Percentiles rank a stretch among this genome's conserved stretches.
Conservation (phyloP, 164 flowering plant genomes). For the Dillenia turbinata region DNA sequence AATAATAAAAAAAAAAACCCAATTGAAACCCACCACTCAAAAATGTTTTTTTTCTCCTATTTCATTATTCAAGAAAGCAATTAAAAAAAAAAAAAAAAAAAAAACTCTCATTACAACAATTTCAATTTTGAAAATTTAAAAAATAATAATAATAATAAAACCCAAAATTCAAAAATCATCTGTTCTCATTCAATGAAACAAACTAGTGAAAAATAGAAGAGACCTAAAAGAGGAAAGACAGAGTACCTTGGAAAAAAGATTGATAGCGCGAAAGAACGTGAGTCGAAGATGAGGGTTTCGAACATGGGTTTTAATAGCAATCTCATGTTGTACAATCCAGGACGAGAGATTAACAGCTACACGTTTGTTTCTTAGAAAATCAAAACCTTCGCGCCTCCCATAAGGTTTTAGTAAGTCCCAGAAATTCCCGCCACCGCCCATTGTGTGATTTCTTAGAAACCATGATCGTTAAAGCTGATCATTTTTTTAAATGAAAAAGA, state of each 20-base stretch:
- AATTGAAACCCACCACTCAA: too few species aligned
- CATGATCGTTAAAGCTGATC: too few species aligned
- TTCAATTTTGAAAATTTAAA: too few species aligned
- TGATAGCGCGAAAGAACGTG: conserved; percentile 77
- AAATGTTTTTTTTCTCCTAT: too few species aligned
- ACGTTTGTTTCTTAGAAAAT: conserved; percentile 69
- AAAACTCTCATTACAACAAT: too few species aligned
- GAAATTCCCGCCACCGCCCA: conserved; percentile 85
- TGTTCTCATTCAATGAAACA: background rate
- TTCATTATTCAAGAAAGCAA: too few species aligned
- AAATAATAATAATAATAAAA: too few species aligned
- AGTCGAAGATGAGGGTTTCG: conserved; percentile 75
- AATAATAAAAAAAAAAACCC: too few species aligned
- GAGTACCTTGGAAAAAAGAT: conserved; percentile 78
- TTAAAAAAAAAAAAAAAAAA: too few species aligned
- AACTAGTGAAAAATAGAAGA: background rate
- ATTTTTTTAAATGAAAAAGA: too few species aligned
- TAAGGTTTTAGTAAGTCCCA: conserved; percentile 88
- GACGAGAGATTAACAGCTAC: conserved; percentile 87
- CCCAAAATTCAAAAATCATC: background rate
- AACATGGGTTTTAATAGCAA: conserved; percentile 50
- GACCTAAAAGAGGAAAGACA: background rate
- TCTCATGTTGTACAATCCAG: conserved; percentile 90
- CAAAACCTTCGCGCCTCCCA: conserved; percentile 53
- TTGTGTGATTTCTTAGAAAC: conserved; percentile 2